phyloP scores from a whole-genome alignment of 2,329 filamentous ascomycete species.

The Colletotrichum gigasporum region DNA sequence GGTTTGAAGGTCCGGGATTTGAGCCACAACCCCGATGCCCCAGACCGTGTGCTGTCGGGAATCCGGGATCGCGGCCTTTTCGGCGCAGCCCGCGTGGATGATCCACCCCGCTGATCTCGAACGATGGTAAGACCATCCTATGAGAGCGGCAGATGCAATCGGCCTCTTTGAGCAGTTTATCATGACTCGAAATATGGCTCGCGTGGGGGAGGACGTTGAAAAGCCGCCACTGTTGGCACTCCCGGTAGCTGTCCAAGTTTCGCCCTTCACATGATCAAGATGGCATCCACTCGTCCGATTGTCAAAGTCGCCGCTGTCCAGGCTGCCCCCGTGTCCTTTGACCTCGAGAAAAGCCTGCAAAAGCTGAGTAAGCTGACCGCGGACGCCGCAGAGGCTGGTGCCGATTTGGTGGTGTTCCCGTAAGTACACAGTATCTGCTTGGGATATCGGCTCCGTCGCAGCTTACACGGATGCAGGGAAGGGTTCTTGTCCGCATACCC shows the following conservation, averaged over 20 bases:
- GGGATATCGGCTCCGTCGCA: background rate
- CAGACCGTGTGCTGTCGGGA: background rate
- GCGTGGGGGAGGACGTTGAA: constrained; percentile 2
- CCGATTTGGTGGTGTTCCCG: constrained; percentile 52
- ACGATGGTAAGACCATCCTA: background rate
- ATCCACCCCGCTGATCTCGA: background rate
- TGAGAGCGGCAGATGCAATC: background rate
- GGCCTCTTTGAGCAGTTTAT: background rate
- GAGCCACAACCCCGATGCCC: constrained; percentile 3
- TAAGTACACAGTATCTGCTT: constrained; percentile 36
- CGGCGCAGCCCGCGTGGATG: background rate
- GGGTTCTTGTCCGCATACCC: constrained; percentile 52
- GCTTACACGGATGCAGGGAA: constrained; percentile 37
- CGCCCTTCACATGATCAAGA: background rate
- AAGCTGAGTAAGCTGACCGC: constrained; percentile 45
- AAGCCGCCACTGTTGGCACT: background rate
- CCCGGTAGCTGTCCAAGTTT: background rate
- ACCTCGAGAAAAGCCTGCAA: constrained; percentile 45
- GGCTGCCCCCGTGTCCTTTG: constrained; percentile 50
- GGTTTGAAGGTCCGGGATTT: constrained; percentile 35
- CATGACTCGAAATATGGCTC: background rate
- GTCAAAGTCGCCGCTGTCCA: constrained; percentile 51
- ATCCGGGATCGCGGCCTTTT: background rate
- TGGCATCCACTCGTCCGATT: constrained; percentile 29
- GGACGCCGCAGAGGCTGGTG: constrained; percentile 46